Conservation (phyloP, 495 filamentous ascomycete species). For the Neurospora terricola region DNA sequence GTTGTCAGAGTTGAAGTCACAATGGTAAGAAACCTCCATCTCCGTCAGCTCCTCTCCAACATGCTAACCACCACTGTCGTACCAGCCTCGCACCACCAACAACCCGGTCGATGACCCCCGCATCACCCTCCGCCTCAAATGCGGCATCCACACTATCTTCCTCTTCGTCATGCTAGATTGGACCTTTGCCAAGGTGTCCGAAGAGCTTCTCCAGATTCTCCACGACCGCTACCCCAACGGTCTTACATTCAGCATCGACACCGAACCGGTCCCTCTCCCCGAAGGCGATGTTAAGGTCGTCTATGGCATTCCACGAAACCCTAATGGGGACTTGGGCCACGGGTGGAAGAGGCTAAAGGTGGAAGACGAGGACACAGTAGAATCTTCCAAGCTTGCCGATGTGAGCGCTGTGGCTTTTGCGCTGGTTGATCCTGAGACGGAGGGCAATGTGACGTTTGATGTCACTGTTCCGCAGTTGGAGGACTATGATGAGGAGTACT, state of each 20-base stretch:
- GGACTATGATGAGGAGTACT: conserved; percentile 11
- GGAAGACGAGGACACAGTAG: conserved; percentile 26
- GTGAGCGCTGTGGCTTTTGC: conserved; percentile 62
- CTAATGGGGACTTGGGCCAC: conserved; percentile 17
- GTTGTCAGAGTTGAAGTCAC: not conserved
- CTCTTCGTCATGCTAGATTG: conserved; percentile 55
- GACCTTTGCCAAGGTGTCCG: conserved; percentile 50
- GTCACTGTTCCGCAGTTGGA: conserved; percentile 55
- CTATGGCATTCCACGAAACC: conserved; percentile 26
- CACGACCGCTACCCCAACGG: conserved; percentile 40
- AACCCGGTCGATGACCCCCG: conserved; percentile 26
- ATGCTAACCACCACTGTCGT: not conserved
- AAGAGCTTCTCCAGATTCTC: conserved; percentile 50
- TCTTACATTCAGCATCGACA: conserved; percentile 12
- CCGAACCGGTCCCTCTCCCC: conserved; percentile 23
- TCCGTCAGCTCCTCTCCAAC: not conserved
- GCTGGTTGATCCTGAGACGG: conserved; percentile 38
- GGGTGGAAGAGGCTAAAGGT: conserved; percentile 33
- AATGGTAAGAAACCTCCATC: not conserved
- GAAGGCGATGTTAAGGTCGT: conserved; percentile 29
- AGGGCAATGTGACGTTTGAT: conserved; percentile 51
- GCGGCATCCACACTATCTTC: conserved; percentile 67
- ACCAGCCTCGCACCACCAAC: conserved; percentile 3
- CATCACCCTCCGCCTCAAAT: conserved; percentile 67
- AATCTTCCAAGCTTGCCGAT: conserved; percentile 37